Conservation (phyloP, 768 basidiomycete genomes). For the Pisolithus microcarpus region DNA sequence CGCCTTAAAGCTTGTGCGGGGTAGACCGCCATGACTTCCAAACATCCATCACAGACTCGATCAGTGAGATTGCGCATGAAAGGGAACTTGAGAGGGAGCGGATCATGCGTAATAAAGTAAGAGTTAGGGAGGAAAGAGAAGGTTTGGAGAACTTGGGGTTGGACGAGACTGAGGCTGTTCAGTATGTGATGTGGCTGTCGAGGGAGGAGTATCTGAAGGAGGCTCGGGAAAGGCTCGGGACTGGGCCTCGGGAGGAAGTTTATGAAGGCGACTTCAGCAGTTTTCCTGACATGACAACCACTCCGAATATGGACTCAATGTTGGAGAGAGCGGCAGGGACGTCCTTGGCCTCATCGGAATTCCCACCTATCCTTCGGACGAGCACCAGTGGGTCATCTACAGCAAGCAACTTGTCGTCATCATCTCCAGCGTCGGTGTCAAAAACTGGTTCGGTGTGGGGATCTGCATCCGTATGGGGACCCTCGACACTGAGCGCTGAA, state of each 20-base stretch:
- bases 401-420: no score
- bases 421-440: no score
- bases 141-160: constrained; percentile 60
- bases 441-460: no score
- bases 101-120: constrained; percentile 35
- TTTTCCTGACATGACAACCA: constrained; percentile 21
- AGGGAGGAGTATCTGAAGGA: constrained; percentile 51
- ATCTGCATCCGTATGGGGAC: no score
- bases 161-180: constrained; percentile 65
- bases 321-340: no score
- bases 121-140: constrained; percentile 51
- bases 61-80: constrained; percentile 46
- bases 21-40: constrained; percentile 60
- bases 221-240: neutral
- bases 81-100: constrained; percentile 37
- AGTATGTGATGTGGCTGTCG: constrained; percentile 80
- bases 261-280: constrained; percentile 53
- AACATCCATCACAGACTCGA: constrained; percentile 56
- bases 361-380: no score
- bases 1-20: neutral
- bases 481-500: no score
- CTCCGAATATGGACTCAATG: neutral
- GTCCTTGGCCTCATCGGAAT: no score
- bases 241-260: constrained; percentile 42
- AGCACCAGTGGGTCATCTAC: no score